Evolutionary conservation across 805 yeast genomes (phyloP), one percentile per base, ranked within the genome.

Genomic region (Hanseniaspora lachancei): DNA sequence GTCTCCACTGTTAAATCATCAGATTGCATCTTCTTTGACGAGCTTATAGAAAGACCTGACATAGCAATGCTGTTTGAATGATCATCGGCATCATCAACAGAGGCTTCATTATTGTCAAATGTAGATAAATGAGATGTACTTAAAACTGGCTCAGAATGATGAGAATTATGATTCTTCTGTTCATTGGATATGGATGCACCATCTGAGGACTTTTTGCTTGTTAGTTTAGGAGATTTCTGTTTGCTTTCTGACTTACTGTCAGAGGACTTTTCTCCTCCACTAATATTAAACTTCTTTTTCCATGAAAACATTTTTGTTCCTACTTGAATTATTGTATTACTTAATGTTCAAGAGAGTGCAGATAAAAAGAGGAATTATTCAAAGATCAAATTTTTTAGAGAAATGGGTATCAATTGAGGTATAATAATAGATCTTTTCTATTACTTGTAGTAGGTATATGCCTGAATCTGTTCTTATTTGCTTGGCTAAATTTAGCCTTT

Each of bases 261-360:
- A 27, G 21, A 6, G 21, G 21, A 10, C 16, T 53, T 53, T 18
- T 53, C 56, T 16, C 50, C 40, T 15, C 47, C 40, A 21, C 47
- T 46, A n/a, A 53, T 34, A 21, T 44, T 53, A 32, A 53, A 53
- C 36, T 53, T 53, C 21, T 53, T 53, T 15, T 53, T 53, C 56
- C 56, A 53, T 29, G 49, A 53, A 46, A 53, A 53, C 56, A 53
- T 53, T 8, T n/a, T 12, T 52, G 20, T 23, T 20, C 15, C 7
- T 29, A 29, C 34, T 29, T 32, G 12, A 32, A 1, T 32, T 10
- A 32, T 10, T 8, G 15, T 32, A 32, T 32, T 32, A 32, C 15
- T 32, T 32, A 12, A 13, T 32, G 7, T 32, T 32, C 15, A 32
- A 32, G 35, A 32, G 3, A 32, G 35, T 32, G 35, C 13, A 32